phyloP scores from a whole-genome alignment of 2,329 filamentous ascomycete genomes.

The Byssochlamys sp. region DNA sequence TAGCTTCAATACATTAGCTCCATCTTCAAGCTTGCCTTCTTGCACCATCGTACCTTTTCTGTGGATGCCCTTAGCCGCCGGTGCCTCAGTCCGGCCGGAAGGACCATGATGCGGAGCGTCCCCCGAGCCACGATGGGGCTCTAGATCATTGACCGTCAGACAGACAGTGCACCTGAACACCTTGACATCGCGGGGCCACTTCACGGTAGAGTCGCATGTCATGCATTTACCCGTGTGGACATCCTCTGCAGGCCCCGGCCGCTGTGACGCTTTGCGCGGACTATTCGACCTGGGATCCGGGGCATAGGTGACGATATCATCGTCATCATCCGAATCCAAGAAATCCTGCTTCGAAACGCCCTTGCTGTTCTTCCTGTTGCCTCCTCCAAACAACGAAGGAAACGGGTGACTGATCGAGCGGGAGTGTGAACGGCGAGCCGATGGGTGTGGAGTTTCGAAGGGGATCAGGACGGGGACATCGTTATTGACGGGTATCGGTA shows the following conservation, averaged over 20 bases:
- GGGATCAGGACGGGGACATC: slow-evolving; percentile 15
- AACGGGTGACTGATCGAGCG: slow-evolving; percentile 75
- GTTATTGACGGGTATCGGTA: slow-evolving; percentile 14
- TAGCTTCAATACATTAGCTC: slow-evolving; percentile 19
- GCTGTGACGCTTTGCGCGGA: slow-evolving; percentile 28
- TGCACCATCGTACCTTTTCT: slow-evolving; percentile 18
- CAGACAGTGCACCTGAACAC: slow-evolving; percentile 78
- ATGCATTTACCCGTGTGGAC: slow-evolving; percentile 67
- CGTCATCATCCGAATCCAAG: slow-evolving; percentile 39
- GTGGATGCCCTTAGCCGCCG: slow-evolving; percentile 6
- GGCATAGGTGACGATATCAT: slow-evolving; percentile 30
- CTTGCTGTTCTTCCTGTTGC: slow-evolving; percentile 43
- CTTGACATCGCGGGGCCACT: slow-evolving; percentile 64
- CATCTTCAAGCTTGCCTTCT: not conserved
- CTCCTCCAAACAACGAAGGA: slow-evolving; percentile 58
- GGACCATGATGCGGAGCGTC: slow-evolving; percentile 8
- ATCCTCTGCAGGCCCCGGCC: slow-evolving; percentile 44
- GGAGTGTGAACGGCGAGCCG: slow-evolving; percentile 35
- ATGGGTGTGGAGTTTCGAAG: slow-evolving; percentile 11
- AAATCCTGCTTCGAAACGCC: slow-evolving; percentile 36
- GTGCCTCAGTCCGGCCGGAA: slow-evolving; percentile 14
- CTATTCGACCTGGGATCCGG: slow-evolving; percentile 26
- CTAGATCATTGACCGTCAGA: slow-evolving; percentile 72
- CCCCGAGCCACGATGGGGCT: slow-evolving; percentile 29
- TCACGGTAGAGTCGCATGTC: slow-evolving; percentile 71